Base-by-base conservation (phyloP, 148 eudicot species). In the Drosera capensis region DNA sequence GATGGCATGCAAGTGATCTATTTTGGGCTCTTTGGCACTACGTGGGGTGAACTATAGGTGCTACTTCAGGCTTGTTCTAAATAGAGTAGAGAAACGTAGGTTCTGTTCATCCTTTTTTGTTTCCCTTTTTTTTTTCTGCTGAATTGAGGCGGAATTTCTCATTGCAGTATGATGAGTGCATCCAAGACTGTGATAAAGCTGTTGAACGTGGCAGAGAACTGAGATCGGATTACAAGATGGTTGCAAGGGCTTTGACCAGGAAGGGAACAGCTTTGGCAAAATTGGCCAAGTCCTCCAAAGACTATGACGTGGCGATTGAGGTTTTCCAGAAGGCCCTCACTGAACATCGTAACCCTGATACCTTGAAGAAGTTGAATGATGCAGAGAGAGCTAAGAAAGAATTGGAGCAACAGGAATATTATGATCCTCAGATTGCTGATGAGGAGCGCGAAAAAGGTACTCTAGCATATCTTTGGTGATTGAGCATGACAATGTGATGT, bases 401-500 rank as follows among this genome's bases (percentile, higher is more conserved):
- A 3, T 54, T 80, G 17, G 99, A 90, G 46, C 99, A 90, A 49
- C 82, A 74, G 23, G 99, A 92, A 57, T 92, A 85, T 54, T 81
- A 69, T 51, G 75, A 85, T 56, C 99, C 99, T 13, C 52, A 76
- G 39, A 43, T 92, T 17, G 99, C 95, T 25, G 95, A 85, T 46
- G 82, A 78, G 57, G 99, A 92, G 63, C 88, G 99, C 24, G 99
- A 92, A 64, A 92, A 92, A 79, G 99, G 99, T 90, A 68, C 0
- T 22, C 50, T n/a, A n/a, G n/a, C n/a, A n/a, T n/a, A n/a, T n/a
- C n/a, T n/a, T n/a, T n/a, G n/a, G n/a, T n/a, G n/a, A n/a, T n/a
- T n/a, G n/a, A n/a, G n/a, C n/a, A n/a, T n/a, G n/a, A n/a, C n/a
- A n/a, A n/a, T n/a, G n/a, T n/a, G n/a, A n/a, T n/a, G n/a, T n/a